A percentile compares a stretch with the other conserved stretches of the same genome.
Conservation (phyloP, 305 asterid species). For the Striga hermonthica region DNA sequence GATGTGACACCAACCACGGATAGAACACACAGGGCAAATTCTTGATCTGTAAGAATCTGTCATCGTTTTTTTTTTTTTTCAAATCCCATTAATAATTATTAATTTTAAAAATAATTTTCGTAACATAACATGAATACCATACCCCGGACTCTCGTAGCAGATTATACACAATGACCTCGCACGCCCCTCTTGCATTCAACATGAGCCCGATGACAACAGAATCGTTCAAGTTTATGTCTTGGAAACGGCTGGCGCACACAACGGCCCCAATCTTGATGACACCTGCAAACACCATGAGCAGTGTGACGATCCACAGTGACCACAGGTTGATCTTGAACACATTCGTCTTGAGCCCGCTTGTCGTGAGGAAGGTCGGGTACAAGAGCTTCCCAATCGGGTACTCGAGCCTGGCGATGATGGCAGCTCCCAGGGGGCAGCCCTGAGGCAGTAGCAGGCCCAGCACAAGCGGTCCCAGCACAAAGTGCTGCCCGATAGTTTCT, state of each 20-base stretch:
- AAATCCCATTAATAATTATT: not conserved
- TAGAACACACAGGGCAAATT: slow-evolving; percentile 54
- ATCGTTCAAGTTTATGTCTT: slow-evolving; percentile 39
- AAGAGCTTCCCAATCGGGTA: slow-evolving; percentile 53
- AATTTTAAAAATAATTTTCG: not conserved
- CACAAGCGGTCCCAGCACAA: slow-evolving; percentile 43
- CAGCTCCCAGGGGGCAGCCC: slow-evolving; percentile 48
- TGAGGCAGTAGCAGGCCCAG: slow-evolving; percentile 43
- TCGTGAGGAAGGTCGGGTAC: slow-evolving; percentile 64
- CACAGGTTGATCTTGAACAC: slow-evolving; percentile 40
- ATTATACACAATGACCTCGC: slow-evolving; percentile 65
- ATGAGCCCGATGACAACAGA: slow-evolving; percentile 62
- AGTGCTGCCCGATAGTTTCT: slow-evolving; percentile 75
- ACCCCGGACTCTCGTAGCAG: slow-evolving; percentile 55
- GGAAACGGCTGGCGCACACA: slow-evolving; percentile 36
- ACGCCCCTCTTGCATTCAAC: slow-evolving; percentile 52
- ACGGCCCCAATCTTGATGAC: slow-evolving; percentile 43
- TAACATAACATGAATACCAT: not conserved
- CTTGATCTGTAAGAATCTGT: slow-evolving; percentile 52
- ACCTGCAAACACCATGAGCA: slow-evolving; percentile 33
- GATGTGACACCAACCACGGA: slow-evolving; percentile 55
- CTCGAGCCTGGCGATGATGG: slow-evolving; percentile 53
- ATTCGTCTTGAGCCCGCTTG: slow-evolving; percentile 68
- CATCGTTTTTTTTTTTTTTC: not conserved
- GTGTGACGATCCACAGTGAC: slow-evolving; percentile 40